Evolutionary conservation across 176 grass and related monocot species (phyloP), one percentile per base, ranked within the genome.

Genomic region (Tuctoria greenei): DNA sequence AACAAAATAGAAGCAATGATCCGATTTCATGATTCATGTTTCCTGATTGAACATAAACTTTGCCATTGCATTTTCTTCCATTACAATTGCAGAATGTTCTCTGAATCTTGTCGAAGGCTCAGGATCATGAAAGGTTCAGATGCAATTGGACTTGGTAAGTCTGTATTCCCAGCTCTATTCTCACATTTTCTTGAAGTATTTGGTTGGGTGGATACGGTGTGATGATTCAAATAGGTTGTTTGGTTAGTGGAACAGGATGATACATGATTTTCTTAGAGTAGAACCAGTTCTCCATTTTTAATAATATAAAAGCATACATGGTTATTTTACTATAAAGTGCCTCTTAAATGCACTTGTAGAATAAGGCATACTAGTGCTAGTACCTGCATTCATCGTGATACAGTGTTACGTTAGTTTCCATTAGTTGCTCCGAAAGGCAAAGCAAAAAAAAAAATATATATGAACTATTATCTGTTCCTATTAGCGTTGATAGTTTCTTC

Each of bases 71-170:
- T 75, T 73, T 80, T 8, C 67, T 76, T 62, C 10, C 63, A 26
- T 31, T 71, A 13, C 35, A 77, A 83, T 82, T 81, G n/a, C 75
- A 96, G 93, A 79, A 89, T 89, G 87, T 89, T 89, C 5, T 66
- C 82, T 4, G 56, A 85, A 17, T 86, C 87, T 51, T 89, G 87
- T 65, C 79, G 83, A 50, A 82, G 87, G 74, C 83, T 89, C 41
- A 78, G 87, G 83, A 86, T 89, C 68, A 89, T 89, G 87, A 89
- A 89, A 72, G 87, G 87, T 41, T 89, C 87, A 63, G 87, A 89
- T 79, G 87, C 87, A 69, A 89, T 89, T 57, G 87, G 87, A 64
- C 87, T 89, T 79, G 82, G 87, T 89, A 82, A 69, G 62, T 69
- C 72, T 47, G 35, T 62, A 57, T n/a, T n/a, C 34, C 64, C 39